Evolutionary conservation across 805 yeast genomes (phyloP).

Genomic region (Pichia pseudocactophila): DNA sequence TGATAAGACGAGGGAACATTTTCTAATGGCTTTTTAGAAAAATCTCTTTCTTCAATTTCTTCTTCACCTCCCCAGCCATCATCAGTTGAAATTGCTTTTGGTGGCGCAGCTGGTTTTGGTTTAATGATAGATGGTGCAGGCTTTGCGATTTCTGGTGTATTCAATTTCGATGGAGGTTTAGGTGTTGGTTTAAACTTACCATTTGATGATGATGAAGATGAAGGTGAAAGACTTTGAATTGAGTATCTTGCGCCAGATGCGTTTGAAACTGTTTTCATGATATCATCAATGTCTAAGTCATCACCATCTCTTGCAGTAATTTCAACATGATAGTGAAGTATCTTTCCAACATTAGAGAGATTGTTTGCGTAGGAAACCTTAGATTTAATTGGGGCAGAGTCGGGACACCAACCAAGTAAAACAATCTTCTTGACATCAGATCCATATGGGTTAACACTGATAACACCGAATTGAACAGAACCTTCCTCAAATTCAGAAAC

Average conservation of each 20-base stretch:
- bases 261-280: conserved; percentile 67
- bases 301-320: conserved; percentile 92
- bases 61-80: conserved; percentile 72
- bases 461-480: conserved; percentile 82
- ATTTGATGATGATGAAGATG: conserved; percentile 13
- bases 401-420: conserved; percentile 95
- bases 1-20: conserved; percentile 53
- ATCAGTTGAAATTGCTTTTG: conserved; percentile 13
- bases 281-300: conserved; percentile 73
- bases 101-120: conserved; percentile 13
- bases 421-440: conserved; percentile 80
- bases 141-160: conserved; percentile 9
- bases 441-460: conserved; percentile 83
- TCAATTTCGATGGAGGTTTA: conserved; percentile 25
- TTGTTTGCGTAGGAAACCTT: conserved; percentile 70
- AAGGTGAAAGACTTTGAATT: conserved; percentile 33
- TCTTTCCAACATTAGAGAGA: conserved; percentile 64
- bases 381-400: conserved; percentile 75
- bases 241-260: conserved; percentile 97
- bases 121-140: conserved; percentile 14
- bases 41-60: conserved; percentile 47
- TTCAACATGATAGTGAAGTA: conserved; percentile 88
- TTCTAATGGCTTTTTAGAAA: conserved; percentile 39
- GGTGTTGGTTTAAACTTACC: conserved; percentile 24
- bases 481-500: conserved; percentile 78